Evolutionary conservation across 2,329 filamentous ascomycete species (phyloP).

Genomic region (Exophiala xenobiotica): DNA sequence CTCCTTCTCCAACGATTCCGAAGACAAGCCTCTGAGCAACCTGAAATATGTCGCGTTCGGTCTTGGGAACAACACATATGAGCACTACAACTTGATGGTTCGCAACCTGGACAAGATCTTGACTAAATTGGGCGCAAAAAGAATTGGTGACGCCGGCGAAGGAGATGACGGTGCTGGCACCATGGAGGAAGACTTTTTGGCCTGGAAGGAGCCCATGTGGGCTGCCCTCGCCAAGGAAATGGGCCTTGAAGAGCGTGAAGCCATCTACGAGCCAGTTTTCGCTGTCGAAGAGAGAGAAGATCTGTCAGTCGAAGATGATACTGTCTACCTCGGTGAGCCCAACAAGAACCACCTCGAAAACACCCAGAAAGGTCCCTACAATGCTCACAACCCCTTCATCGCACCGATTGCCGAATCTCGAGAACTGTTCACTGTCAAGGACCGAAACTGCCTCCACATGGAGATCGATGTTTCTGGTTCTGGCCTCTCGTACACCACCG

Average conservation of each 20-base stretch:
- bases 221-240: slow-evolving; percentile 76
- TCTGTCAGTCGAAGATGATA: slow-evolving; percentile 69
- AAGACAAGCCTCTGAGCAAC: slow-evolving; percentile 68
- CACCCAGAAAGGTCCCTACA: slow-evolving; percentile 81
- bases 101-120: slow-evolving; percentile 83
- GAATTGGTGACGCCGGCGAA: slow-evolving; percentile 86
- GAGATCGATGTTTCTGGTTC: slow-evolving; percentile 89
- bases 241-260: slow-evolving; percentile 90
- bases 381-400: slow-evolving; percentile 95
- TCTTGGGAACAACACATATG: slow-evolving; percentile 98
- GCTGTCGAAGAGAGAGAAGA: slow-evolving; percentile 73
- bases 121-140: slow-evolving; percentile 75
- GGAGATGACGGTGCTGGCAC: slow-evolving; percentile 97
- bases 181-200: slow-evolving; percentile 98
- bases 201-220: slow-evolving; percentile 99
- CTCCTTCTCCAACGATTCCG: slow-evolving; percentile 66
- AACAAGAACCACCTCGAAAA: slow-evolving; percentile 95
- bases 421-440: slow-evolving; percentile 85
- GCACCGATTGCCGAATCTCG: slow-evolving; percentile 88
- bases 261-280: slow-evolving; percentile 92
- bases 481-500: slow-evolving; percentile 89
- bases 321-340: slow-evolving; percentile 92
- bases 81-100: slow-evolving; percentile 99
- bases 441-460: slow-evolving; percentile 93
- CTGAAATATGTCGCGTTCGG: slow-evolving; percentile 95